Evolutionary conservation across 345 rosid species (phyloP), one percentile per base, ranked within the genome.

Genomic region (Acer yangbiense): DNA sequence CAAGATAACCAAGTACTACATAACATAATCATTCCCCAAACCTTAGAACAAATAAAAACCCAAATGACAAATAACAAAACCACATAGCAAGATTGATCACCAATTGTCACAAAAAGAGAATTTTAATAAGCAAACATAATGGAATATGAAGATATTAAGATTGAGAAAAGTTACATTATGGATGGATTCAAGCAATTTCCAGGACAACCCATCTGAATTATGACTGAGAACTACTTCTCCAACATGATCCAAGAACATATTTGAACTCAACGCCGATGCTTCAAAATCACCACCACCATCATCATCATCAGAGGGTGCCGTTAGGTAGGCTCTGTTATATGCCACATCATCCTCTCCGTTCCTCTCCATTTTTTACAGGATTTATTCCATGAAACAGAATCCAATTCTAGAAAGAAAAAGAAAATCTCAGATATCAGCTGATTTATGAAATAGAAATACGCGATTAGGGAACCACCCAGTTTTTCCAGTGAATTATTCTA

Each of bases 121-220:
- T 39, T 48, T 18, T 10, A 32, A 41, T 46, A 7, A 43, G 46
- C 1, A 9, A 23, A 20, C 7, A 27, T 29, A 7, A 64, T 29
- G 44, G 32, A 18, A 41, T 16, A 60, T 25, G 13, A 18, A 41
- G 6, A 6, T 3, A 54, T 57, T 10, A 29, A 9, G 18, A 4
- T 9, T 60, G 20, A 63, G 1, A 21, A n/a, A 65, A 69, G 91
- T 88, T 83, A 95, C 98, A 65, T 60, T 78, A 73, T 78, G 82
- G 9, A 76, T 46, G 77, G 94, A 75, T 71, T 86, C 91, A 60
- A 84, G 79, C 78, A 77, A 83, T 81, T 88, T 80, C 97, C 97
- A 92, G n/a, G 91, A 89, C 79, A 95, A 85, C n/a, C 91, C 94
- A 82, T 91, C 86, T 41, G 90, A 84, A 83, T 84, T 68, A 52